phyloP scores from a whole-genome alignment of 73 alveolate species.

The Stentor roeselii region DNA sequence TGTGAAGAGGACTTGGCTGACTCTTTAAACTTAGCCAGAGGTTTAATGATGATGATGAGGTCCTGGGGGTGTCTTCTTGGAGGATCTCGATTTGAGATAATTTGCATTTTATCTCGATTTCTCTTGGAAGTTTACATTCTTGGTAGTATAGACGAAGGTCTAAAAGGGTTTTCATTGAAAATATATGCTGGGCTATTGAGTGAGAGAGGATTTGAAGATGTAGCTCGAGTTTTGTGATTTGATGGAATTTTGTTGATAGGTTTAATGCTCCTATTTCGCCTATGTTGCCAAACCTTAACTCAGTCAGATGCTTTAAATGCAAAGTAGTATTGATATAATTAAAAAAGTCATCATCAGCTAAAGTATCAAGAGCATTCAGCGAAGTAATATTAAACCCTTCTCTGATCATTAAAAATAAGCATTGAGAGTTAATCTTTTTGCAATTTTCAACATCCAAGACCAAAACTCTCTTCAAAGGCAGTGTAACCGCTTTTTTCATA shows the following conservation, averaged over 20 bases:
- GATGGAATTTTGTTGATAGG: neutral
- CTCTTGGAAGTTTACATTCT: neutral
- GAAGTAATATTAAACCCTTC: neutral
- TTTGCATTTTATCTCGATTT: neutral
- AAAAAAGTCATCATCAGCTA: constrained; percentile 3
- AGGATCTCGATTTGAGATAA: neutral
- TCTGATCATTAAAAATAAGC: neutral
- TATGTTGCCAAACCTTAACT: neutral
- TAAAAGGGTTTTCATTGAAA: neutral
- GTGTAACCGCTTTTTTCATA: neutral
- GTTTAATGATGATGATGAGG: neutral
- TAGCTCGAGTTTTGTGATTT: neutral
- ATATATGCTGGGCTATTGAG: neutral
- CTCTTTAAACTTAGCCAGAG: neutral
- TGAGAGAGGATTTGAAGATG: neutral
- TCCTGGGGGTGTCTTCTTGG: neutral
- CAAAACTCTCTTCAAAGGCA: neutral
- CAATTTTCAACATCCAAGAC: neutral
- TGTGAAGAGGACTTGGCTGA: neutral
- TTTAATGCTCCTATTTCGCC: neutral
- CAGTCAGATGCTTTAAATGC: neutral
- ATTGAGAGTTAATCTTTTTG: neutral
- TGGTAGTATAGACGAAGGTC: neutral
- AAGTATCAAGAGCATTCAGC: neutral
- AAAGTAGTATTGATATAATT: neutral